A percentile compares a stretch with the other conserved stretches of the same genome.
These are phyloP conservation scores for Penicillium egyptiacum DNA, from an alignment of 495 filamentous ascomycete species.

Conservation along the genomic window DNA sequence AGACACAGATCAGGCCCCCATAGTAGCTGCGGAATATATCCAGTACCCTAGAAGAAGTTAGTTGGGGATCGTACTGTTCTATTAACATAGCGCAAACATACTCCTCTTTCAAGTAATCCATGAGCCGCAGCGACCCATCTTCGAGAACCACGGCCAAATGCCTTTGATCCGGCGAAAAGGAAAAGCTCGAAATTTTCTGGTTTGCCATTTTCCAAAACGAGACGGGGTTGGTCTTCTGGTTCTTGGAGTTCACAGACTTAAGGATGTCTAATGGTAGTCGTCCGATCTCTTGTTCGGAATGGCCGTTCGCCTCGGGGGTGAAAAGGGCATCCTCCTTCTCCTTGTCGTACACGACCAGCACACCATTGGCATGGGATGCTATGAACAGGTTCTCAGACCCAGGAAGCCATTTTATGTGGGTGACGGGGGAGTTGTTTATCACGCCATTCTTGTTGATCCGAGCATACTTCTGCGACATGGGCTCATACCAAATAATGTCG, in stretches of 20 bases:
- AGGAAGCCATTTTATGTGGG: constrained; percentile 88
- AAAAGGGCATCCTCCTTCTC: constrained; percentile 93
- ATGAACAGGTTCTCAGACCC: constrained; percentile 92
- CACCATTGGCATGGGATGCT: constrained; percentile 88
- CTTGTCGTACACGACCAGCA: constrained; percentile 96
- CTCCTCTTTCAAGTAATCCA: constrained; percentile 91
- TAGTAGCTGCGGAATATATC: constrained; percentile 91
- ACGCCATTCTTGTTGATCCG: constrained; percentile 95
- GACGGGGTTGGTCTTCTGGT: constrained; percentile 91
- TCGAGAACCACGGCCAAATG: constrained; percentile 92
- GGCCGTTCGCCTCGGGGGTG: constrained; percentile 52
- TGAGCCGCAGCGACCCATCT: constrained; percentile 83
- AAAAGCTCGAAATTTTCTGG: constrained; percentile 82
- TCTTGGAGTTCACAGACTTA: constrained; percentile 88
- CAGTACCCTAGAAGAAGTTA: constrained; percentile 58
- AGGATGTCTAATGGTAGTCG: constrained; percentile 57
- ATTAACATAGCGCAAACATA: constrained; percentile 42
- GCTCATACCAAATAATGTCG: constrained; percentile 99
- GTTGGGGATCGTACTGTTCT: neutral
- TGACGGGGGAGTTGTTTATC: constrained; percentile 81
- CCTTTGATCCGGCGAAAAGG: constrained; percentile 81
- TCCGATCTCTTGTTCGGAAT: constrained; percentile 45
- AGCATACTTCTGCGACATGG: constrained; percentile 92
- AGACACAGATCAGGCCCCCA: constrained; percentile 86
- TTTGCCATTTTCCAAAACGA: constrained; percentile 88